Percentiles rank a stretch among this genome's conserved stretches.
Evolutionary conservation across 1,284 basidiomycete species (phyloP).

Genomic region (Sporisorium reilianum): DNA sequence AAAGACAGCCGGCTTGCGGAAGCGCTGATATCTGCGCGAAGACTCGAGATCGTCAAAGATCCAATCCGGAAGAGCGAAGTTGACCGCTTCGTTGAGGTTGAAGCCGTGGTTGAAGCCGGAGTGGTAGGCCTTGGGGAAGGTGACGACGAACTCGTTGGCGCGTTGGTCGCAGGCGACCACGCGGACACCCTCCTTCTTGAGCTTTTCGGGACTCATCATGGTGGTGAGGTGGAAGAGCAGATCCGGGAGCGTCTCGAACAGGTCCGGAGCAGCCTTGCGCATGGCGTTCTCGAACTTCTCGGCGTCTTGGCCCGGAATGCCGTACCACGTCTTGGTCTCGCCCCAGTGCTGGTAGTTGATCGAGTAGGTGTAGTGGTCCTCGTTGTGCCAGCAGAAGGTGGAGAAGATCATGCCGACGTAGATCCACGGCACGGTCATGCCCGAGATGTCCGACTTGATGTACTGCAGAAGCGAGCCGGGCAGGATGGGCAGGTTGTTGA

Average conservation of each 20-base stretch:
- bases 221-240: slow-evolving; percentile 97
- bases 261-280: slow-evolving; percentile 91
- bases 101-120: slow-evolving; percentile 98
- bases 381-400: slow-evolving; percentile 99
- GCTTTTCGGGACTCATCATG: slow-evolving; percentile 92
- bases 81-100: slow-evolving; percentile 99
- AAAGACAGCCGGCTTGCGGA: slow-evolving; percentile 93
- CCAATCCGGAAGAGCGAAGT: slow-evolving; percentile 98
- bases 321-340: slow-evolving; percentile 99
- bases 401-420: slow-evolving; percentile 99
- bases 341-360: slow-evolving; percentile 88
- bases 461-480: slow-evolving; percentile 85
- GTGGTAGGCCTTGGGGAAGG: slow-evolving; percentile 98
- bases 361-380: slow-evolving; percentile 96
- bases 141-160: slow-evolving; percentile 93
- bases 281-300: slow-evolving; percentile 97
- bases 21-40: slow-evolving; percentile 84
- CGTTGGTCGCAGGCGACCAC: slow-evolving; percentile 95
- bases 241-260: slow-evolving; percentile 98
- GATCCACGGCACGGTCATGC: slow-evolving; percentile 99
- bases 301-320: slow-evolving; percentile 91
- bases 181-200: slow-evolving; percentile 89
- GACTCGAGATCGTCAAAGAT: slow-evolving; percentile 86
- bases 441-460: slow-evolving; percentile 98
- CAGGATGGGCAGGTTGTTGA: slow-evolving; percentile 95